Conservation (phyloP, 768 basidiomycete species). For the Russula virescens region DNA sequence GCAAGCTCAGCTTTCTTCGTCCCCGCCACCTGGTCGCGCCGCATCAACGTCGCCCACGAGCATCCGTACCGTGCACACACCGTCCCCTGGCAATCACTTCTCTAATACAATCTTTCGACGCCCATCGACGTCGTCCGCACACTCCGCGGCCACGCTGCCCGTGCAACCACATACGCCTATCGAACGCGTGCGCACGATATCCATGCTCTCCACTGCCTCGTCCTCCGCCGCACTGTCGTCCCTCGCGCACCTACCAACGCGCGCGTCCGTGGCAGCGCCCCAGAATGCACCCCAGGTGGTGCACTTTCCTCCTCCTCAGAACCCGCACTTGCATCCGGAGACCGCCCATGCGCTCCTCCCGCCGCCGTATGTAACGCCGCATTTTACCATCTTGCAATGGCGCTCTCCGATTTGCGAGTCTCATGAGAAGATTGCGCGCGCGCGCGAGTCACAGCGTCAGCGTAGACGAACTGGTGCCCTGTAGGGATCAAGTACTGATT, state of each 20-base stretch:
- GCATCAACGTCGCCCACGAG: constrained; percentile 27
- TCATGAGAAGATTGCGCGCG: constrained; percentile 58
- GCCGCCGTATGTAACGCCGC: constrained; percentile 62
- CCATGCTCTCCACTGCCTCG: constrained; percentile 31
- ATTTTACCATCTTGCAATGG: constrained; percentile 61
- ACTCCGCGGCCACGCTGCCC: constrained; percentile 56
- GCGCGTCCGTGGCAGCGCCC: constrained; percentile 29
- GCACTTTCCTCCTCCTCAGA: constrained; percentile 63
- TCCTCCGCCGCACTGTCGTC: constrained; percentile 29
- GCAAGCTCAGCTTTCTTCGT: constrained; percentile 38
- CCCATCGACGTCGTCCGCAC: constrained; percentile 53
- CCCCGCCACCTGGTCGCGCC: constrained; percentile 27
- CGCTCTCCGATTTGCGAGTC: constrained; percentile 65
- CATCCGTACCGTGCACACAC: constrained; percentile 19
- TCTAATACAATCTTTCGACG: constrained; percentile 36
- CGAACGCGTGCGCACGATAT: constrained; percentile 10
- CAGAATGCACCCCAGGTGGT: constrained; percentile 42
- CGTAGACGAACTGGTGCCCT: constrained; percentile 7
- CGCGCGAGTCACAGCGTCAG: constrained; percentile 25
- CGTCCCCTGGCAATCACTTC: constrained; percentile 3
- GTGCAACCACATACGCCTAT: constrained; percentile 28
- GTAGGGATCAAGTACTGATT: not conserved
- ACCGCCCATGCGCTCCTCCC: constrained; percentile 66
- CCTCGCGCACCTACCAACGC: constrained; percentile 39
- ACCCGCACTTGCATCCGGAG: constrained; percentile 49